phyloP scores from a whole-genome alignment of 2,329 filamentous ascomycete species.

The Drechslerella dactyloides region DNA sequence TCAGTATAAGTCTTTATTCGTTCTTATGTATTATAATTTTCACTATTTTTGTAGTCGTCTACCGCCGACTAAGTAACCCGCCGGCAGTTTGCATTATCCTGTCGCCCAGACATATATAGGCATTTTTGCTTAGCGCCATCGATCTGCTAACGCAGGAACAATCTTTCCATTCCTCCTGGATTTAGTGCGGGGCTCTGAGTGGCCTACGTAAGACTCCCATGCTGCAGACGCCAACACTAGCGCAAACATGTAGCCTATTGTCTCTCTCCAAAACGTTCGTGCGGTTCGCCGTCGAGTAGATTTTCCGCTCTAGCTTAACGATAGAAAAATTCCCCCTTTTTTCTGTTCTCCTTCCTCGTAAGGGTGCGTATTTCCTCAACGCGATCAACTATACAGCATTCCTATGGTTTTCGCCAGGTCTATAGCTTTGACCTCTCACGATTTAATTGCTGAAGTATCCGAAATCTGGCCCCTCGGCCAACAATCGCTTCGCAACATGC shows the following conservation, averaged over 20 bases:
- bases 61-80: no score
- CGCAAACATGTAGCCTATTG: conserved; percentile 7
- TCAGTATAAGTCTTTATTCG: no score
- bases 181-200: not conserved
- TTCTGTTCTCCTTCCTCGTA: not conserved
- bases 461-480: conserved; percentile 3
- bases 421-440: not conserved
- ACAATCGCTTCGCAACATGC: conserved; percentile 8
- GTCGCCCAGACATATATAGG: not conserved
- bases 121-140: not conserved
- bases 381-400: not conserved
- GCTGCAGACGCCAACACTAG: conserved; percentile 4
- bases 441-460: conserved; percentile 2
- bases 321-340: not conserved
- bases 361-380: not conserved
- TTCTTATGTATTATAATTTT: no score
- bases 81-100: not conserved
- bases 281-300: not conserved
- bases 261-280: conserved; percentile 7
- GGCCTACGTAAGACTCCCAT: not conserved
- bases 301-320: not conserved
- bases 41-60: no score
- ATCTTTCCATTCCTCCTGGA: not conserved
- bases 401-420: not conserved
- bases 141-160: conserved; percentile 5